Evolutionary conservation across 1,284 basidiomycete genomes (phyloP), one percentile per base, ranked within the genome.

Genomic region (Malassezia pachydermatis): DNA sequence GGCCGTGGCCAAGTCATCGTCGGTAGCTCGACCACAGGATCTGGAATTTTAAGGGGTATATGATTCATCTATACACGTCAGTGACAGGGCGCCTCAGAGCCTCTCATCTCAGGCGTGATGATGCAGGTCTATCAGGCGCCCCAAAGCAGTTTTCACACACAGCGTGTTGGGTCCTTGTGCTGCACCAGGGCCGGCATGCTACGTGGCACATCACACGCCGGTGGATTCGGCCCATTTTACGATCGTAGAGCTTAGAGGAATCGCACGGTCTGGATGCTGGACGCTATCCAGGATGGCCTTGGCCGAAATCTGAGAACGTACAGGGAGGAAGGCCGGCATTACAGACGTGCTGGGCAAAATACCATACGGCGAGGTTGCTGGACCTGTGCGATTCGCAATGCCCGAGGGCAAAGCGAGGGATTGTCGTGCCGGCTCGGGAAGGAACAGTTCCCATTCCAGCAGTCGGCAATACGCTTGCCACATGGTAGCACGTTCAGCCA

Each of bases 391-490:
- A 4, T 24, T 25, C 5, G 50, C 50, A 14, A 38, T 45, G 27
- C 45, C 45, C 13, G 44, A 29, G n/a, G 50, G 44, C 5, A 52
- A 32, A 19, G 34, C 28, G 23, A 47, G 50, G 14, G 50, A 46
- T n/a, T 42, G 37, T 4, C 51, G 45, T 13, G 45, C 36, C 3
- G 45, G 35, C 45, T 60, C 58, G n/a, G 58, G 56, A 11, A 57
- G 45, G 17, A 60, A 40, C 4, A 60, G 36, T 29, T 60, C 58
- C 23, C 46, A 19, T 5, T 37, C 25, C 13, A 58, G 39, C 14
- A 60, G 42, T 2, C 22, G 23, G n/a, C 43, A 19, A 30, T 55
- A 60, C 1, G 55, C 53, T 41, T 55, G 38, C n/a, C 32, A 17
- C 20, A 36, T 51, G 13, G 38, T n/a, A 11, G n/a, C 29, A 22